Conservation (phyloP, 345 rosid species). For the Barbarea vulgaris region DNA sequence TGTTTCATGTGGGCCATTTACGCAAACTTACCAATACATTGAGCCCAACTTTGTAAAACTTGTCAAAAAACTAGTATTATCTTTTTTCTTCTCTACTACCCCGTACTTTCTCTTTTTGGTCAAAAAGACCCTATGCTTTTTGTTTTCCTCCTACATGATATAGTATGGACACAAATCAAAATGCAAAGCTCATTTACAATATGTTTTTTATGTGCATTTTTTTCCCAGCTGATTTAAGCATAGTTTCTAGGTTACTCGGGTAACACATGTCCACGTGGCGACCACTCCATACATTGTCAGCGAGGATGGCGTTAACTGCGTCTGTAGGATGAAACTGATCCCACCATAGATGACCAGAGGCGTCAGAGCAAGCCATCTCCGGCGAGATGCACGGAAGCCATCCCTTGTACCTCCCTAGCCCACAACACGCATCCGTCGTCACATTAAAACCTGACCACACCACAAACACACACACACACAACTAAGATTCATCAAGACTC, state of each 20-base stretch:
- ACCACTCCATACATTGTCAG: slow-evolving; percentile 88
- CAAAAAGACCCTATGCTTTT: background rate
- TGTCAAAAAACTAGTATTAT: background rate
- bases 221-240: slow-evolving; percentile 26
- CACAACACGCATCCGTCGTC: slow-evolving; percentile 84
- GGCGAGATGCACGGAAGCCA: slow-evolving; percentile 80
- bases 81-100: background rate
- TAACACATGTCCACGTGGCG: slow-evolving; percentile 79
- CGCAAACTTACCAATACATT: background rate
- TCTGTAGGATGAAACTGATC: slow-evolving; percentile 94
- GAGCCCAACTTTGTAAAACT: slow-evolving; percentile 18
- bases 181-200: slow-evolving; percentile 9
- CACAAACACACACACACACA: slow-evolving; percentile 9
- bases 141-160: background rate
- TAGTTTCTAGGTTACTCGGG: slow-evolving; percentile 65
- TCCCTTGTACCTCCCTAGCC: slow-evolving; percentile 79
- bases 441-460: slow-evolving; percentile 65
- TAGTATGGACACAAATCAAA: background rate
- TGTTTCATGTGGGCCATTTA: slow-evolving; percentile 28
- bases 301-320: slow-evolving; percentile 75
- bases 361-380: slow-evolving; percentile 78
- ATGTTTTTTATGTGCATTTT: slow-evolving; percentile 4
- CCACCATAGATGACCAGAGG: slow-evolving; percentile 82
- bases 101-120: background rate
- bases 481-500: background rate